Conservation (phyloP, 441 rosid species). For the Raphanus hybrid region DNA sequence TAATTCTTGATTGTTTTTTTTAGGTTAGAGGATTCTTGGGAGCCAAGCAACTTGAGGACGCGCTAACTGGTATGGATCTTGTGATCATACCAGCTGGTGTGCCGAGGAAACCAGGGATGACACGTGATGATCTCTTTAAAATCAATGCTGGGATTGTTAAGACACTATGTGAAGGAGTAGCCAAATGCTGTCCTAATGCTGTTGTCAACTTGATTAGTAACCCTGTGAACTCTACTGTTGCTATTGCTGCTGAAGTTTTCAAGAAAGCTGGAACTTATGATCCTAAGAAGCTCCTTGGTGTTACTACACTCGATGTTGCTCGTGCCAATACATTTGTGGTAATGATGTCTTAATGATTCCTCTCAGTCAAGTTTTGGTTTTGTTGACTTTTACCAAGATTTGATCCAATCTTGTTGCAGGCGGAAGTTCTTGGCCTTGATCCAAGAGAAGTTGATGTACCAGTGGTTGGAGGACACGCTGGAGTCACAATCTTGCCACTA, state of each 20-base stretch:
- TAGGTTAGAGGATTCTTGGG: conserved; percentile 90
- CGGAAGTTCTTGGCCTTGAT: conserved; percentile 76
- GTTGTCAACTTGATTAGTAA: conserved; percentile 81
- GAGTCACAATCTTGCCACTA: conserved; percentile 89
- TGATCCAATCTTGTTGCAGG: conserved; percentile 50
- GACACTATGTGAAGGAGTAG: conserved; percentile 82
- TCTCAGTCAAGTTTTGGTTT: conserved; percentile 2
- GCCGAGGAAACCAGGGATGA: conserved; percentile 97
- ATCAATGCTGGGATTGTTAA: conserved; percentile 91
- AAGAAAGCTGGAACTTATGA: conserved; percentile 87
- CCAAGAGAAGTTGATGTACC: conserved; percentile 84
- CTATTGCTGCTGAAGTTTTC: conserved; percentile 90
- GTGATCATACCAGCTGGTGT: conserved; percentile 94
- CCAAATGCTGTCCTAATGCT: conserved; percentile 76
- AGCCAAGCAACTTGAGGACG: conserved; percentile 72
- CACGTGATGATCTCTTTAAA: conserved; percentile 90
- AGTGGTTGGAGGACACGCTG: conserved; percentile 89
- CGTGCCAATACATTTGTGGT: conserved; percentile 95
- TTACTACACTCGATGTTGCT: conserved; percentile 85
- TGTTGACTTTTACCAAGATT: conserved; percentile 9
- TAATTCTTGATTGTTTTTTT: conserved; percentile 22
- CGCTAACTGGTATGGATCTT: conserved; percentile 84
- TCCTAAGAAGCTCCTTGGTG: conserved; percentile 85
- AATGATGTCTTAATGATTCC: conserved; percentile 15
- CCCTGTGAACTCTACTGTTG: conserved; percentile 89